A percentile compares a stretch with the other conserved stretches of the same genome.
Evolutionary conservation across 495 filamentous ascomycete species (phyloP).

Genomic region (Aspergillus sclerotioniger): DNA sequence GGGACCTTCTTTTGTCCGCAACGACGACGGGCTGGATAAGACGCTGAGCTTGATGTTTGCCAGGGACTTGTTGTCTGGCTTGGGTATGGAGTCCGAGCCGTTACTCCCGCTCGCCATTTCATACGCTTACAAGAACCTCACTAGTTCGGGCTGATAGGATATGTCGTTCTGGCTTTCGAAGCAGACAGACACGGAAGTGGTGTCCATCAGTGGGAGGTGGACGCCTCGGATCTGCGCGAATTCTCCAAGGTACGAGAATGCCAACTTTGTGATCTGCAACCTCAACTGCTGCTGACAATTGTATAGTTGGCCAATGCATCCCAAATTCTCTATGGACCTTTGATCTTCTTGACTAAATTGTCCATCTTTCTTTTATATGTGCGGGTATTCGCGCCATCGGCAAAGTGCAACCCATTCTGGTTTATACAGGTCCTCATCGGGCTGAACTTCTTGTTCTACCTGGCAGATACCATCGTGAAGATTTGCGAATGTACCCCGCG

Average conservation of each 20-base stretch:
- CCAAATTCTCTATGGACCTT: conserved; percentile 35
- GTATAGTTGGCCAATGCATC: conserved; percentile 34
- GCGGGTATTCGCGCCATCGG: conserved; percentile 35
- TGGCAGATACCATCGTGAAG: conserved; percentile 32
- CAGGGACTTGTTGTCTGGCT: conserved; percentile 22
- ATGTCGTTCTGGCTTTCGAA: conserved; percentile 21
- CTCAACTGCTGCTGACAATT: neutral
- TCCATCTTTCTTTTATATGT: conserved; percentile 40
- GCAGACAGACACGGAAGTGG: conserved; percentile 24
- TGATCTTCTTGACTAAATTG: conserved; percentile 38
- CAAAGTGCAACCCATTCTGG: conserved; percentile 27
- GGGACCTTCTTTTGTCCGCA: neutral
- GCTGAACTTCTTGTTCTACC: conserved; percentile 33
- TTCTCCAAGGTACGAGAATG: conserved; percentile 12
- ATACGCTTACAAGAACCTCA: neutral
- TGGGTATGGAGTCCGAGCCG: conserved; percentile 17
- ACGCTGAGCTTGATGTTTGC: neutral
- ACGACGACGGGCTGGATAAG: neutral
- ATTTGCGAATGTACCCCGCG: conserved; percentile 35
- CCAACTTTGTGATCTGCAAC: neutral
- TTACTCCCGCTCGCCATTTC: neutral
- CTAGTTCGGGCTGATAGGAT: conserved; percentile 21
- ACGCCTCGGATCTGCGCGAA: conserved; percentile 7
- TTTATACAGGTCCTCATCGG: conserved; percentile 31
- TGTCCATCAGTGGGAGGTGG: conserved; percentile 14